phyloP scores from a whole-genome alignment of 2,329 filamentous ascomycete genomes.

The Botrytis hyacinthi region DNA sequence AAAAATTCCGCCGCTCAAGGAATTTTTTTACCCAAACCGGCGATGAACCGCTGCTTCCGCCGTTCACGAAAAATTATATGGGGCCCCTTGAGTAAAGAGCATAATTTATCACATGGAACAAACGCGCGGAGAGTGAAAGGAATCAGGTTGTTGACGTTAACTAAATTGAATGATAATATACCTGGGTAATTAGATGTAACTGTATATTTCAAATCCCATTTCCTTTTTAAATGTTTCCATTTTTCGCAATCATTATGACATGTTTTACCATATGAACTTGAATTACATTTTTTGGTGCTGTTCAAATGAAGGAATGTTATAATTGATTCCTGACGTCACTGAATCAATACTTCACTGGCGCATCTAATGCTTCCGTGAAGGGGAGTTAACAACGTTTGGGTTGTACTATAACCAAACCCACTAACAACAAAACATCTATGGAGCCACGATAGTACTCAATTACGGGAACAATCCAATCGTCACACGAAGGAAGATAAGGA shows the following conservation, averaged over 20 bases:
- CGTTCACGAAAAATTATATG: slow-evolving; percentile 7
- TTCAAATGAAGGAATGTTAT: neutral
- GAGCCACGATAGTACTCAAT: slow-evolving; percentile 30
- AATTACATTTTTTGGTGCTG: neutral
- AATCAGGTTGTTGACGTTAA: neutral
- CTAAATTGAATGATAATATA: neutral
- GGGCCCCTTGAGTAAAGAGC: neutral
- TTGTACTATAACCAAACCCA: neutral
- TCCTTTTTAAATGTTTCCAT: neutral
- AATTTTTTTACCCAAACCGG: slow-evolving; percentile 14
- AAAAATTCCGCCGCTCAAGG: slow-evolving; percentile 1
- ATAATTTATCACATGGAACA: slow-evolving; percentile 12
- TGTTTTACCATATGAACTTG: neutral
- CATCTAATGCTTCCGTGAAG: neutral
- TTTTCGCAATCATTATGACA: neutral
- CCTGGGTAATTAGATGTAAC: neutral
- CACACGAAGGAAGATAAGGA: slow-evolving; percentile 44
- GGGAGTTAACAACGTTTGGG: neutral
- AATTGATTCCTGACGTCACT: slow-evolving; percentile 17
- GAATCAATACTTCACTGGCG: slow-evolving; percentile 6
- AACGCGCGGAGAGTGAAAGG: neutral
- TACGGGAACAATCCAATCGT: neutral
- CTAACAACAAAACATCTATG: slow-evolving; percentile 26
- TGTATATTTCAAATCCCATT: neutral
- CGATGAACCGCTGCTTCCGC: neutral